Conservation (phyloP, 768 basidiomycete species). For the Boletus pseudopeckii region DNA sequence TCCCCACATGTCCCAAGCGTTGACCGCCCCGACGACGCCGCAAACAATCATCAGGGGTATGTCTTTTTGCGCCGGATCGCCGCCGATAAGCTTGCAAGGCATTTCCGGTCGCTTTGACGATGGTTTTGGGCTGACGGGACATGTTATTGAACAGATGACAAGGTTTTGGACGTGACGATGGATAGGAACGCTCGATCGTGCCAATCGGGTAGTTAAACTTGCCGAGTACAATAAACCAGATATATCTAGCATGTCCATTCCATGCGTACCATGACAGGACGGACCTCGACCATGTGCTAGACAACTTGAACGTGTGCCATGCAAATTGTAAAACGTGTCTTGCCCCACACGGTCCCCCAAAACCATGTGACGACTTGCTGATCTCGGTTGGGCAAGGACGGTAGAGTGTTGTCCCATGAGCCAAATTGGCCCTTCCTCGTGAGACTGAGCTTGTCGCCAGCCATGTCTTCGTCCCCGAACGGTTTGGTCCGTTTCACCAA, state of each 20-base stretch:
- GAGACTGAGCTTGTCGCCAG: slow-evolving; percentile 7
- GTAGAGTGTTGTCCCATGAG: neutral
- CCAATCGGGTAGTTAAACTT: neutral
- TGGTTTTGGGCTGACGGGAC: neutral
- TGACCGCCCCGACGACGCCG: neutral
- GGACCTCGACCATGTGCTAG: slow-evolving; percentile 13
- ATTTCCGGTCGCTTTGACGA: neutral
- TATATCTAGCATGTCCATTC: neutral
- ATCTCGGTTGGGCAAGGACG: neutral
- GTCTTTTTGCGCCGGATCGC: neutral
- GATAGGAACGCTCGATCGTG: neutral
- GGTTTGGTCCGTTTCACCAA: slow-evolving; percentile 85
- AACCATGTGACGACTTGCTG: slow-evolving; percentile 13
- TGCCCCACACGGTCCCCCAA: neutral
- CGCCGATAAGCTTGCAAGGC: neutral
- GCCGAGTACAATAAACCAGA: neutral
- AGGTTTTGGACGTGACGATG: neutral
- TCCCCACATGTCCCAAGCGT: neutral
- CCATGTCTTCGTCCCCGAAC: slow-evolving; percentile 39
- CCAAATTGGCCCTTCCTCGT: slow-evolving; percentile 1
- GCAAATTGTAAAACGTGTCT: no score
- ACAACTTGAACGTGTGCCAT: neutral
- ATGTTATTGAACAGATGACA: neutral
- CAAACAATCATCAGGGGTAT: neutral
- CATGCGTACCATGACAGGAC: neutral